Base-by-base conservation (phyloP, 129 eudicot genomes). In the Helianthus tuberosus region DNA sequence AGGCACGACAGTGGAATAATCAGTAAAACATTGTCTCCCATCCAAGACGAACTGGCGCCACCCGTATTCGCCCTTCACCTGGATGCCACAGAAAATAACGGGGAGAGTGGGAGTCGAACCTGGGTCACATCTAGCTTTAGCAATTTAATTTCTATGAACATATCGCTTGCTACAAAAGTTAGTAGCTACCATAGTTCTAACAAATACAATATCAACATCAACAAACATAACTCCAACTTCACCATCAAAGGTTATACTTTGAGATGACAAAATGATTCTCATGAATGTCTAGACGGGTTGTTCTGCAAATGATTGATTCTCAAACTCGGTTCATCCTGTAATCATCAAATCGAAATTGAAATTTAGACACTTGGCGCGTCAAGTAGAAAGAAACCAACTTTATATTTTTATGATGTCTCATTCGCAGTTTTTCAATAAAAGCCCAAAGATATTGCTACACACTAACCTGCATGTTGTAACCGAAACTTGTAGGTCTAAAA, bases 301-400 rank as follows among this genome's bases (percentile, higher is more conserved):
- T 86, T 86, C 57, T 81, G 91, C 88, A 88, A 52, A 69, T 90
- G 91, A 68, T 77, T 66, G 5, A 89, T 74, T 76, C 94, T 77
- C 77, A 88, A 73, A 77, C 73, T 82, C 44, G 88, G 71, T 73
- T 91, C 97, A 35, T 91, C 91, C 96, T 90, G 92, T 49, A 64
- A 76, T 9, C 3, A 38, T 44, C 25, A 35, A 23, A 59, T 12
- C 49, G 20, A 72, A 44, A 35, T 14, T 10, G 17, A 23, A 58
- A 46, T 53, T 51, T 48, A 36, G 59, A 51, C 59, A 11, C 7
- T 27, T 4, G 6, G 47, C 14, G 47, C 14, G 35, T 14, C 41
- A 9, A 29, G 11, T 27, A 23, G 3, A 27, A 58, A 23, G 3
- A 27, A 58, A 25, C 15, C 8, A 11, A 27, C 15, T 58, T 58